These are phyloP conservation scores for Collybia sp. DNA, from an alignment of 768 basidiomycete genomes.

Conservation along the genomic window DNA sequence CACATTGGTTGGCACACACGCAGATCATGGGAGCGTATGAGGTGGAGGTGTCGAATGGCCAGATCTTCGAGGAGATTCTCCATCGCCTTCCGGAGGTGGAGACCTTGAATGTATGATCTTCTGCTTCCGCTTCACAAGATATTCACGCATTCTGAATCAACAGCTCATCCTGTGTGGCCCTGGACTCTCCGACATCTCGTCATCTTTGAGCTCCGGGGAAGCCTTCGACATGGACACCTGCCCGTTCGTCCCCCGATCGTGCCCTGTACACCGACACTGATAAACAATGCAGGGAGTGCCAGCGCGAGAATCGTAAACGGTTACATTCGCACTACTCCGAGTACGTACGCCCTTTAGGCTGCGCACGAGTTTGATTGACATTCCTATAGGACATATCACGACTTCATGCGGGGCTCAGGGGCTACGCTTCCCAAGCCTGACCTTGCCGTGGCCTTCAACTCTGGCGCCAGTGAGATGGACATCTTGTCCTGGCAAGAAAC, in stretches of 20 bases:
- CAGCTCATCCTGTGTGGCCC: conserved; percentile 17
- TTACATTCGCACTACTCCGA: conserved; percentile 13
- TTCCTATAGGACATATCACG: conserved; percentile 20
- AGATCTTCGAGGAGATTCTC: conserved; percentile 15
- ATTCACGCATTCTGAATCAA: too few relatives aligned
- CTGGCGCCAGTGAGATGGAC: conserved; percentile 19
- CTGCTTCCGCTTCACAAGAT: not conserved
- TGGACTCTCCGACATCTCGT: conserved; percentile 6
- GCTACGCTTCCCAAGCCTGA: conserved; percentile 16
- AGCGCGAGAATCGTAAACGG: conserved; percentile 12
- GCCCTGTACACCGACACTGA: not conserved
- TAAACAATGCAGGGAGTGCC: conserved; percentile 13
- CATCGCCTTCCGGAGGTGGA: conserved; percentile 17
- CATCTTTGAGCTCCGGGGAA: not conserved
- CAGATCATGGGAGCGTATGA: conserved; percentile 14
- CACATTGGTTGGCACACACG: not conserved
- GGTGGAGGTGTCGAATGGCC: conserved; percentile 6
- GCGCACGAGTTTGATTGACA: not conserved
- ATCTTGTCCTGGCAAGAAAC: conserved; percentile 19
- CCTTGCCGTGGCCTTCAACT: conserved; percentile 27
- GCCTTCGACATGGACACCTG: conserved; percentile 19
- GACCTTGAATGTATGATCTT: conserved; percentile 11
- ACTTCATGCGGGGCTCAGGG: conserved; percentile 10
- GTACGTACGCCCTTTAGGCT: conserved; percentile 8
- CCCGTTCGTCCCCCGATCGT: conserved; percentile 12